Evolutionary conservation across 768 basidiomycete genomes (phyloP).

Genomic region (Rossbeevera mucosa): DNA sequence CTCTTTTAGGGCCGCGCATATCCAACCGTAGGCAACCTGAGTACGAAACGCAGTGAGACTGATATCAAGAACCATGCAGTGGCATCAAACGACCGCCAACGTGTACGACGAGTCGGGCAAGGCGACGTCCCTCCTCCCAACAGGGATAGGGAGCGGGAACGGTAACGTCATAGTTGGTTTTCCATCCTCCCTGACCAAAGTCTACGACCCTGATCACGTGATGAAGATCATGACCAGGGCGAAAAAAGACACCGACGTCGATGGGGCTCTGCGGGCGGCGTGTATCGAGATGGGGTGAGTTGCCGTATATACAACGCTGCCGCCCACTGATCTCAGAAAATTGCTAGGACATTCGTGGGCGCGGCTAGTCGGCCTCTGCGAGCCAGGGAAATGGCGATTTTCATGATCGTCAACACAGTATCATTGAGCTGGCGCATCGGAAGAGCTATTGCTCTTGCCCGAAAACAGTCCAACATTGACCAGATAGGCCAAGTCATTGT

Average conservation of each 20-base stretch:
- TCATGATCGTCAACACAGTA: constrained; percentile 47
- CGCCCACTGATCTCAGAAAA: background rate
- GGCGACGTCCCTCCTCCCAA: constrained; percentile 30
- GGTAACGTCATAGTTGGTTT: constrained; percentile 32
- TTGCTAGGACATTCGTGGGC: constrained; percentile 40
- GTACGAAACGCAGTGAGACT: constrained; percentile 4
- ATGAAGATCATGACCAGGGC: constrained; percentile 39
- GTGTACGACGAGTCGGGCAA: constrained; percentile 27
- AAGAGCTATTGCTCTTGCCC: constrained; percentile 49
- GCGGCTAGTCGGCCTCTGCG: constrained; percentile 39
- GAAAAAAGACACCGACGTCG: constrained; percentile 41
- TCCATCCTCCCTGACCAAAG: background rate
- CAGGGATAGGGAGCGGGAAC: constrained; percentile 35
- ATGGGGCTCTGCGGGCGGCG: constrained; percentile 42
- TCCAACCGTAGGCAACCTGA: constrained; percentile 23
- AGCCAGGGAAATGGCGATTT: constrained; percentile 32
- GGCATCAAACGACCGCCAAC: constrained; percentile 30
- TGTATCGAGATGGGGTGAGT: constrained; percentile 48
- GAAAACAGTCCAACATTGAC: constrained; percentile 42
- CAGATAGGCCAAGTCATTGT: constrained; percentile 33
- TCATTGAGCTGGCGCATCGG: constrained; percentile 64
- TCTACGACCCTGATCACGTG: constrained; percentile 13
- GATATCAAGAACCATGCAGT: constrained; percentile 11
- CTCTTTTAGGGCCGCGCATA: constrained; percentile 34
- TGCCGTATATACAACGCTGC: background rate